Conservation (phyloP, 208 protist genomes). For the Trichomonas gallinae region DNA sequence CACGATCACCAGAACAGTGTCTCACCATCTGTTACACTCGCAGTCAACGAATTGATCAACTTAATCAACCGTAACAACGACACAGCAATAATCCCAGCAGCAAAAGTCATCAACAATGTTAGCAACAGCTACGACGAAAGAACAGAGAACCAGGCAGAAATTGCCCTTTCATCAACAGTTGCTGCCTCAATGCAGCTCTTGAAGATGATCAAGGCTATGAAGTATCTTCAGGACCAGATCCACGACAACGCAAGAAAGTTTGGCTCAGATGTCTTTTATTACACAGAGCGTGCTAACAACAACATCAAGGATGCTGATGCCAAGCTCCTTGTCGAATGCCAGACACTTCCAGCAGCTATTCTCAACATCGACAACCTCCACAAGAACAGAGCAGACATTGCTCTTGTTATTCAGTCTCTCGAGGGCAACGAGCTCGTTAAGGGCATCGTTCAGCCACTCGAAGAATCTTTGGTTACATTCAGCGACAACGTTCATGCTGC, state of each 20-base stretch:
- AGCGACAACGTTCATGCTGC: not conserved
- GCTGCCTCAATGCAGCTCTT: not conserved
- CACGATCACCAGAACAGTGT: not conserved
- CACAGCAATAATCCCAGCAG: not conserved
- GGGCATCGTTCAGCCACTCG: not conserved
- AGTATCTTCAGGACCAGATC: not conserved
- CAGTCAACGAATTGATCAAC: not conserved
- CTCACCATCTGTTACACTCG: not conserved
- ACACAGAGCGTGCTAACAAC: not conserved
- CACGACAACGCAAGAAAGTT: not conserved
- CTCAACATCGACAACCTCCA: not conserved
- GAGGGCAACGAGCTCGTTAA: not conserved
- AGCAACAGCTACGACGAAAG: not conserved
- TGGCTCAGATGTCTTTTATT: not conserved
- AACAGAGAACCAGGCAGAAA: not conserved
- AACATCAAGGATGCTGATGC: not conserved
- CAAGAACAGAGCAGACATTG: not conserved
- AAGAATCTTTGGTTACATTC: not conserved
- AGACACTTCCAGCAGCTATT: not conserved
- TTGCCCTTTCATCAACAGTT: not conserved
- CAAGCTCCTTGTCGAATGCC: not conserved
- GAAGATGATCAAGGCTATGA: not conserved
- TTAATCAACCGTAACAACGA: not conserved
- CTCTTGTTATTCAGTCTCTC: not conserved
- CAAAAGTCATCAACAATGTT: not conserved